Conservation (phyloP, 164 flowering plant species). For the Sextonia rubra region DNA sequence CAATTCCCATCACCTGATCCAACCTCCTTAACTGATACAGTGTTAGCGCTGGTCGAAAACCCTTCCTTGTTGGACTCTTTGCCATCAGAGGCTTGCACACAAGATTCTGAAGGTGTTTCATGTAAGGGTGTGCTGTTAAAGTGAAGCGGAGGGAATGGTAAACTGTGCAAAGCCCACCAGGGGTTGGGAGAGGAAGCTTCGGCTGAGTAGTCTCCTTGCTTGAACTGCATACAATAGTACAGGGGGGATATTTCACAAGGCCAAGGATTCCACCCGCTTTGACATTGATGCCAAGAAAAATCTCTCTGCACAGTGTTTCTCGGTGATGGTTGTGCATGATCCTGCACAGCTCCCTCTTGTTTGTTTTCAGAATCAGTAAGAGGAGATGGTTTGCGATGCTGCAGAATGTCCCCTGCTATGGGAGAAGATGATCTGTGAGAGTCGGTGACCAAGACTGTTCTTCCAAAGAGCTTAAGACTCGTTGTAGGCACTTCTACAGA, state of each 20-base stretch:
- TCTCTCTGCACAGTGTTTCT: constrained; percentile 6
- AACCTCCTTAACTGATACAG: constrained; percentile 21
- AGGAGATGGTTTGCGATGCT: constrained; percentile 13
- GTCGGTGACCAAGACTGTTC: constrained; percentile 46
- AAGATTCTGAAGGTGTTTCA: constrained; percentile 7
- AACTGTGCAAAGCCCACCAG: constrained; percentile 31
- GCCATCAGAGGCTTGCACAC: constrained; percentile 1
- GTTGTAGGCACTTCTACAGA: constrained; percentile 25
- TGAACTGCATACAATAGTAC: constrained; percentile 22
- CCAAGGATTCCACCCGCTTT: constrained; percentile 18
- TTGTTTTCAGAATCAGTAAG: constrained; percentile 5
- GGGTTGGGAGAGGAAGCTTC: constrained; percentile 23
- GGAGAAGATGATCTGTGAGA: constrained; percentile 28
- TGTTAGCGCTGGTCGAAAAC: constrained; percentile 37
- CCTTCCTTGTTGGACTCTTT: constrained; percentile 29
- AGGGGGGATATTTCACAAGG: constrained; percentile 12
- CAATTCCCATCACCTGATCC: constrained; percentile 19
- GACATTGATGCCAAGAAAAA: constrained; percentile 1
- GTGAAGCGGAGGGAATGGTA: constrained; percentile 22
- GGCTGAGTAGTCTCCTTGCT: constrained; percentile 9
- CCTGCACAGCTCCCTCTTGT: constrained; percentile 11
- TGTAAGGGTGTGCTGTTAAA: constrained; percentile 13
- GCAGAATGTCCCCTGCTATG: neutral
- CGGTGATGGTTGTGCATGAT: constrained; percentile 7
- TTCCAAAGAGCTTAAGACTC: constrained; percentile 67